Percentiles rank a stretch among this genome's conserved stretches.
These are phyloP conservation scores for Colletotrichum abscissum DNA, from an alignment of 2,329 filamentous ascomycete genomes.

Conservation along the genomic window DNA sequence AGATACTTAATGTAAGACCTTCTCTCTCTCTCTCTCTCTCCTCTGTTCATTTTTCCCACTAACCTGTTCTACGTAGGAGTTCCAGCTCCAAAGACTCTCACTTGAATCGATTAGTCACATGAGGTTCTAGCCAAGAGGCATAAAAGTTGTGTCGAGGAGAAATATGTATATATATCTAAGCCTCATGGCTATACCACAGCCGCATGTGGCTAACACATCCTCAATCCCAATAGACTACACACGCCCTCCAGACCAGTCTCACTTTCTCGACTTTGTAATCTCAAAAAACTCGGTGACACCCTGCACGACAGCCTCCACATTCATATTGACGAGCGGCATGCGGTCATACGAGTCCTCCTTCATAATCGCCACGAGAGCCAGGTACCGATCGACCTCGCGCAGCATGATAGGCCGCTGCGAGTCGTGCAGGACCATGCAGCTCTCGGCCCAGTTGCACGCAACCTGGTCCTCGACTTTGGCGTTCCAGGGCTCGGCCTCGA, in stretches of 20 bases:
- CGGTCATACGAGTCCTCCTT: slow-evolving; percentile 86
- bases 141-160: too few relatives aligned
- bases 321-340: slow-evolving; percentile 88
- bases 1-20: too few relatives aligned
- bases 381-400: slow-evolving; percentile 77
- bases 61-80: too few relatives aligned
- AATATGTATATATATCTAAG: too few relatives aligned
- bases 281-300: slow-evolving; percentile 84
- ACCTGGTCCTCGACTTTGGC: slow-evolving; percentile 74
- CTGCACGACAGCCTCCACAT: slow-evolving; percentile 84
- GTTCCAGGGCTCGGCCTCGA: slow-evolving; percentile 71
- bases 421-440: slow-evolving; percentile 74
- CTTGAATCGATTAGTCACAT: too few relatives aligned
- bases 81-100: too few relatives aligned
- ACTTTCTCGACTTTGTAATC: slow-evolving; percentile 70
- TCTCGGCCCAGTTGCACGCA: slow-evolving; percentile 74
- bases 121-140: too few relatives aligned
- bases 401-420: slow-evolving; percentile 73
- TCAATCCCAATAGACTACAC: too few relatives aligned
- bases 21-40: too few relatives aligned
- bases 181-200: too few relatives aligned
- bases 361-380: slow-evolving; percentile 88
- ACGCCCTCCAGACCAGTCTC: background rate
- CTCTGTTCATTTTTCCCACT: too few relatives aligned
- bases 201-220: too few relatives aligned